Conservation (phyloP, 2,329 filamentous ascomycete species). For the Sporothrix dimorphospora region DNA sequence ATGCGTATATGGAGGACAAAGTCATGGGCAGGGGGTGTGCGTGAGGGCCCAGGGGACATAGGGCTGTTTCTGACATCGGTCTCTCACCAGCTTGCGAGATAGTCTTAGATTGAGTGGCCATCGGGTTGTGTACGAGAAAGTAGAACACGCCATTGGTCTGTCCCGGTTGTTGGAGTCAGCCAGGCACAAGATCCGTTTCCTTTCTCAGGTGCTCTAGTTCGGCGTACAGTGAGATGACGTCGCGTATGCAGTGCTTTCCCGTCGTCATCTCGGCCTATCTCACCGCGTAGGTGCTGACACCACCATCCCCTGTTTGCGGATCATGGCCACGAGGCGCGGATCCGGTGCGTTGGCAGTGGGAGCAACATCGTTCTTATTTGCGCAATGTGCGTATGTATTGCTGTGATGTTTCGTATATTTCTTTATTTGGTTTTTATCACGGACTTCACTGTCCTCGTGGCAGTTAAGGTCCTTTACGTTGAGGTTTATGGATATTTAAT, state of each 20-base stretch:
- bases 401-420: no score
- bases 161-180: neutral
- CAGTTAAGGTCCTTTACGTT: no score
- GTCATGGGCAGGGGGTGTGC: neutral
- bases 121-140: neutral
- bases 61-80: neutral
- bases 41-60: neutral
- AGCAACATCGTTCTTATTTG: neutral
- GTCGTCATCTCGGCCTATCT: slow-evolving; percentile 11
- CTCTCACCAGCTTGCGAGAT: neutral
- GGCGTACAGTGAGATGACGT: neutral
- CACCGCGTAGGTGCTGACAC: neutral
- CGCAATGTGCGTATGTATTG: neutral
- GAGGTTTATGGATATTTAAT: neutral
- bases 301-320: slow-evolving; percentile 1
- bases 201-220: neutral
- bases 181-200: neutral
- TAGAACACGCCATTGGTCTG: slow-evolving; percentile 7
- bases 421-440: no score
- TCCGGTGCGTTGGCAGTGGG: neutral
- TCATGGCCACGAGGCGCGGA: neutral
- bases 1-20: neutral
- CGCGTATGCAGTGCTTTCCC: neutral
- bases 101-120: neutral
- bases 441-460: no score